Evolutionary conservation across 192 early-diverging fungal genomes (phyloP), one percentile per base, ranked within the genome.

Genomic region (Mortierella antarctica): DNA sequence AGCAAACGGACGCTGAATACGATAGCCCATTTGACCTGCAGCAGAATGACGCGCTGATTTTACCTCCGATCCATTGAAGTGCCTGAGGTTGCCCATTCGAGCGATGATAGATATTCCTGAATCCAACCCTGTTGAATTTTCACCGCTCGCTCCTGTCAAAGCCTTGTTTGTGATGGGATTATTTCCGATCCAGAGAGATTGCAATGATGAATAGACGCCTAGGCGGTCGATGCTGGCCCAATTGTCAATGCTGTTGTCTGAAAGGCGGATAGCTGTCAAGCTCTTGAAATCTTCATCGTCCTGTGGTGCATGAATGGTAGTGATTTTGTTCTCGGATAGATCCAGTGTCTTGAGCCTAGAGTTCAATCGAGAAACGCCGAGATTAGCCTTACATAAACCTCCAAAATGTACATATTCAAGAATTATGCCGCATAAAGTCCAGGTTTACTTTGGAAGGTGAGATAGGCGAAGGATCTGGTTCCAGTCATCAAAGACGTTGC

Each of bases 61-160:
- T 83, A 89, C 86, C 23, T 82, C 88, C 53, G 84, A 85, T 21
- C 89, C 89, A 67, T 90, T 88, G 21, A 87, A 39, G 5, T 69
- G 73, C 18, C 62, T 56, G 10, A 90, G 23, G 15, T 71, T 60
- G 3, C 70, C 70, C 57, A 90, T 85, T 52, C 86, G 74, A 10
- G 83, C 87, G 52, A 90, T 73, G 49, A 83, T 62, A 11, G 42
- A 11, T 11, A 20, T 68, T 15, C 55, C 15, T 45, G 66, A 44
- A 41, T 68, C 66, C 40, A 58, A 57, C 21, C 17, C 54, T 15
- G 4, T 56, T 20, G 14, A 5, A 39, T 5, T 11, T 4, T 41
- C 45, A 9, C 46, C 47, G 42, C 10, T 14, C 1, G 20, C 41
- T 56, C 7, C 1, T 1, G 4, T 3, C 31, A 21, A 12, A 45